Percentiles rank a stretch among this genome's conserved stretches.
These are phyloP conservation scores for Albizia julibrissin DNA, from an alignment of 306 rosid species.

Conservation along the genomic window DNA sequence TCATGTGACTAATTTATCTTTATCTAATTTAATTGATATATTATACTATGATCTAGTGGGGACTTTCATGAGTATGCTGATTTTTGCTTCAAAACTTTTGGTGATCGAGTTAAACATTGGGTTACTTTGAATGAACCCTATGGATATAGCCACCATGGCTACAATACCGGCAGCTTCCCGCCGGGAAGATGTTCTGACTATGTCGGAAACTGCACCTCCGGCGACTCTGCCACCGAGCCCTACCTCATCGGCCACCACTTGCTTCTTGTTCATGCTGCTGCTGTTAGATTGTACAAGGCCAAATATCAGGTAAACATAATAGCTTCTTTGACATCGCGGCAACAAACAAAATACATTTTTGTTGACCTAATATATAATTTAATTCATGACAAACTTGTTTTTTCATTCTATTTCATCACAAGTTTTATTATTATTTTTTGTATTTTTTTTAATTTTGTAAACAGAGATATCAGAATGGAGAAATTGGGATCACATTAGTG, in stretches of 20 bases:
- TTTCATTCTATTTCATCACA: no score
- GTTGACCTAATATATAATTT: no score
- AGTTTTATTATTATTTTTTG: no score
- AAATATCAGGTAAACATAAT: constrained; percentile 46
- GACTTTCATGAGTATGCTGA: constrained; percentile 44
- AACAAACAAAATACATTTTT: no score
- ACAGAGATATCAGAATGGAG: constrained; percentile 38
- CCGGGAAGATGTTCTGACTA: no score
- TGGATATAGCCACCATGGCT: not conserved
- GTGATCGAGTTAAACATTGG: constrained; percentile 66
- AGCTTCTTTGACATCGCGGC: not conserved
- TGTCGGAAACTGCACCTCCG: no score
- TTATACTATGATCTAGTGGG: constrained; percentile 19
- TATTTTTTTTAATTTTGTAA: not conserved
- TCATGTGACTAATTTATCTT: not conserved
- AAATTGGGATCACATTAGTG: constrained; percentile 36
- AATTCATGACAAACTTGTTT: no score
- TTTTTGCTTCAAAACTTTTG: constrained; percentile 49
- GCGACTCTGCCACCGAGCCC: no score
- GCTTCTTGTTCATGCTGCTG: constrained; percentile 54
- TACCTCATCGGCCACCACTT: no score
- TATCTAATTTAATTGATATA: not conserved
- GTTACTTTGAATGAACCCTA: constrained; percentile 54
- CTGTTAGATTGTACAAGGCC: constrained; percentile 37
- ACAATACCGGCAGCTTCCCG: no score